These are phyloP conservation scores for Crithidia sp. DNA, from an alignment of 208 protist genomes.

Conservation along the genomic window DNA sequence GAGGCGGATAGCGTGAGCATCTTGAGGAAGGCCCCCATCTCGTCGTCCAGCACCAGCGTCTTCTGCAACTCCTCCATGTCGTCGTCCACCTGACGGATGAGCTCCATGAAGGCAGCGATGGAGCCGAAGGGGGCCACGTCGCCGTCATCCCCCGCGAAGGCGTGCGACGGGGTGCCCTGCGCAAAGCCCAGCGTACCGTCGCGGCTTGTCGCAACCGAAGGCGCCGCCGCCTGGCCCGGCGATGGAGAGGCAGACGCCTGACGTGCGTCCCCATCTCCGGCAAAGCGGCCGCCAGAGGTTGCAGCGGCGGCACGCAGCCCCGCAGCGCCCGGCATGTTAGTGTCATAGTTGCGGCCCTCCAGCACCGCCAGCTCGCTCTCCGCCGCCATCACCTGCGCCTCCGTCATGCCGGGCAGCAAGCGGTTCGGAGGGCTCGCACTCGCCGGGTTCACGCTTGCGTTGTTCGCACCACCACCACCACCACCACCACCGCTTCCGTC, in stretches of 20 bases:
- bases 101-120: constrained; percentile 53
- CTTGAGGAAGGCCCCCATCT: constrained; percentile 87
- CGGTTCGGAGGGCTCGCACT: background rate
- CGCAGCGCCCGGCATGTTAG: background rate
- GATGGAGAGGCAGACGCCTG: background rate
- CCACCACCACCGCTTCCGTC: background rate
- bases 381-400: constrained; percentile 56
- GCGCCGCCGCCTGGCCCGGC: background rate
- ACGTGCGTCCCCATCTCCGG: background rate
- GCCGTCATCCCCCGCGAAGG: constrained; percentile 20
- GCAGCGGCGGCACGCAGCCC: background rate
- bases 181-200: background rate
- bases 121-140: constrained; percentile 62
- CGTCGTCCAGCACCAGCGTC: constrained; percentile 78
- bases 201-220: background rate
- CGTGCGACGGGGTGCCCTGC: constrained; percentile 14
- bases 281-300: background rate
- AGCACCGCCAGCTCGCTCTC: constrained; percentile 58
- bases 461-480: background rate
- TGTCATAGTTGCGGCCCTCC: constrained; percentile 13
- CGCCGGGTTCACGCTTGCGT: background rate
- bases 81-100: constrained; percentile 48
- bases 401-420: constrained; percentile 31
- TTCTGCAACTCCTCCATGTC: constrained; percentile 70
- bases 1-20: constrained; percentile 84